Evolutionary conservation across 116 monocot species (phyloP), one percentile per base, ranked within the genome.

Genomic region (Papilionanthe hybrid): DNA sequence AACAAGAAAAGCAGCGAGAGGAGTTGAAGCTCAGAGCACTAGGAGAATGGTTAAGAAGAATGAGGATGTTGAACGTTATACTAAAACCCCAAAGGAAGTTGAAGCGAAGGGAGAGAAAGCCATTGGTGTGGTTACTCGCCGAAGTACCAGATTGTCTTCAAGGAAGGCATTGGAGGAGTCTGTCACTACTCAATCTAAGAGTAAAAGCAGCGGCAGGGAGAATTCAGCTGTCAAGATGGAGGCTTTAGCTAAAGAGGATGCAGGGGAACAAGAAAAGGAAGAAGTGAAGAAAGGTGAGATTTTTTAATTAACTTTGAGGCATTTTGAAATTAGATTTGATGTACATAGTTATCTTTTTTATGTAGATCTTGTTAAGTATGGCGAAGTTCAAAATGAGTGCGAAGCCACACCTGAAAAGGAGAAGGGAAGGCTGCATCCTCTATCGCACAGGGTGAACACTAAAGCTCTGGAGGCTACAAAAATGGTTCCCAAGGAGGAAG

Each of bases 171-270:
- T 12, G 5, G 83, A 78, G 56, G 72, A 75, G 47, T 60, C 18
- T 9, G n/a, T 1, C 37, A 23, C 56, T 6, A 23, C n/a, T 6
- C 56, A 44, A 5, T 71, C 41, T 15, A 65, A 65, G 65, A 27
- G 22, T 27, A 71, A 53, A n/a, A 56, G 79, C 53, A 82, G 73
- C 68, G 67, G 67, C 2, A 55, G 82, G 77, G 23, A 13, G n/a
- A 71, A 42, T 4, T 67, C 49, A 17, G 47, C 78, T 15, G 72
- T 79, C 27, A 86, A 79, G 71, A 82, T 86, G 86, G 55, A 42
- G 1, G 9, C 67, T 42, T 79, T 86, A 69, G 44, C 8, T 10
- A 60, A 42, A 50, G 72, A 41, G 30, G 65, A 65, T 43, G 47
- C 47, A 77, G 18, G 6, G 11, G 57, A 77, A 55, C 9, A 57